These are phyloP conservation scores for Dimargaris cristalligena DNA, from an alignment of 192 early-diverging fungal genomes.

Conservation along the genomic window DNA sequence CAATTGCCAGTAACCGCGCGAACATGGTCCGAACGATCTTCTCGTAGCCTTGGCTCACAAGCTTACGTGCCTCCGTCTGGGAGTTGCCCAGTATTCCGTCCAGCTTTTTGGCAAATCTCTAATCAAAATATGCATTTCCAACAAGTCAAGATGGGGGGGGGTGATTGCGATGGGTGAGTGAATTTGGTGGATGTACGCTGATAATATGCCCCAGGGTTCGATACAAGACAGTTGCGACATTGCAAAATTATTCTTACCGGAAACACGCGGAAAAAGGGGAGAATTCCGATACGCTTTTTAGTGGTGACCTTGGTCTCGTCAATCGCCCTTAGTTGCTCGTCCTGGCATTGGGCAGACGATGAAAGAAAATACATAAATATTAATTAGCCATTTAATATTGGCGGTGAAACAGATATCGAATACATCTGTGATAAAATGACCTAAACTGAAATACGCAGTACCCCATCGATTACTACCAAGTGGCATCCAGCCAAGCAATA, in stretches of 20 bases:
- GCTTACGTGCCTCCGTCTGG: constrained; percentile 38
- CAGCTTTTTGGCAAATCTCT: constrained; percentile 63
- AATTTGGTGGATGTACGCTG: too few relatives aligned
- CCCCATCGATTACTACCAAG: too few relatives aligned
- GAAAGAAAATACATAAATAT: too few relatives aligned
- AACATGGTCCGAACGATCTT: constrained; percentile 69
- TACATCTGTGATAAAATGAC: too few relatives aligned
- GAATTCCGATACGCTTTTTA: constrained; percentile 74
- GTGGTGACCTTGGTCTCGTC: constrained; percentile 81
- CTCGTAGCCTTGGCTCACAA: constrained; percentile 67
- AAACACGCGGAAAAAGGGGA: constrained; percentile 78
- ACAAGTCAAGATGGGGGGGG: background rate
- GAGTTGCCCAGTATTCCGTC: constrained; percentile 35
- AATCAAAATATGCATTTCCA: too few relatives aligned
- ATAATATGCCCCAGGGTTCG: too few relatives aligned
- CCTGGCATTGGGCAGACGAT: too few relatives aligned
- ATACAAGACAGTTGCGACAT: too few relatives aligned
- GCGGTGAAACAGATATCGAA: too few relatives aligned
- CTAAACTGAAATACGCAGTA: too few relatives aligned
- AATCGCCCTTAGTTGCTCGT: constrained; percentile 75
- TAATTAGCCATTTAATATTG: too few relatives aligned
- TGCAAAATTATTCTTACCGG: constrained; percentile 61
- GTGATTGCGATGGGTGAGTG: background rate
- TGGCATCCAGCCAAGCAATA: too few relatives aligned
- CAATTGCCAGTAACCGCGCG: constrained; percentile 66